phyloP scores from a whole-genome alignment of 1,284 basidiomycete species.

The Lentinula novae-zelandiae region DNA sequence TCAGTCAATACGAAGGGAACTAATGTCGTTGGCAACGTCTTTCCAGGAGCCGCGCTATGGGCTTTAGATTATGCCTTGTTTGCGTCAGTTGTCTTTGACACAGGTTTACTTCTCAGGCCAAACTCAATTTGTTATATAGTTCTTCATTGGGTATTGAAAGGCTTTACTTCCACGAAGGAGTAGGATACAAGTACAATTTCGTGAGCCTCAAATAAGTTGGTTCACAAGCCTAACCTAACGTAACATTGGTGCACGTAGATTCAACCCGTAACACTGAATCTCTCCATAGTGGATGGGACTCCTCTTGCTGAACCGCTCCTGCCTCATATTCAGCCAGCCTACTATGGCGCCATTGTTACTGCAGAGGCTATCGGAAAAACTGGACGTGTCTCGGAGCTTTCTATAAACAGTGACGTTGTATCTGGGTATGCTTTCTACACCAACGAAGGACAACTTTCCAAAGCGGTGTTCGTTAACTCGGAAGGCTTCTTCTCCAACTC shows the following conservation, averaged over 20 bases:
- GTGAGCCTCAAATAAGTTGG: slow-evolving; percentile 8
- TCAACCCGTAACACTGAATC: slow-evolving; percentile 20
- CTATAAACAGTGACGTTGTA: slow-evolving; percentile 3
- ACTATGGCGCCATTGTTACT: slow-evolving; percentile 21
- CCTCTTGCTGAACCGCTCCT: slow-evolving; percentile 17
- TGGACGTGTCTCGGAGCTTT: slow-evolving; percentile 9
- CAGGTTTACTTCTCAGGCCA: background rate
- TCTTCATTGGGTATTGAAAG: slow-evolving; percentile 19
- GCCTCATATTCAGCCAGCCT: slow-evolving; percentile 22
- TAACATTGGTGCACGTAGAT: slow-evolving; percentile 15
- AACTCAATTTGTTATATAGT: slow-evolving; percentile 2
- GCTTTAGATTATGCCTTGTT: slow-evolving; percentile 61
- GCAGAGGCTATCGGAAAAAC: slow-evolving; percentile 22
- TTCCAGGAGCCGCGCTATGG: slow-evolving; percentile 61
- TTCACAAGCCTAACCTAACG: too few relatives aligned
- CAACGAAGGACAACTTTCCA: background rate
- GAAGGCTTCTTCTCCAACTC: slow-evolving; percentile 20
- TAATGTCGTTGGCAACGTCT: background rate
- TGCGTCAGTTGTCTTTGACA: slow-evolving; percentile 27
- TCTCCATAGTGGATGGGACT: slow-evolving; percentile 18
- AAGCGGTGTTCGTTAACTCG: slow-evolving; percentile 14
- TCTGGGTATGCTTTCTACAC: slow-evolving; percentile 12
- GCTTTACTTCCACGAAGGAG: slow-evolving; percentile 23
- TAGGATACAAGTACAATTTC: slow-evolving; percentile 25
- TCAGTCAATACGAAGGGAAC: background rate